Evolutionary conservation across 1,284 basidiomycete genomes (phyloP).

Genomic region (Malassezia restricta): DNA sequence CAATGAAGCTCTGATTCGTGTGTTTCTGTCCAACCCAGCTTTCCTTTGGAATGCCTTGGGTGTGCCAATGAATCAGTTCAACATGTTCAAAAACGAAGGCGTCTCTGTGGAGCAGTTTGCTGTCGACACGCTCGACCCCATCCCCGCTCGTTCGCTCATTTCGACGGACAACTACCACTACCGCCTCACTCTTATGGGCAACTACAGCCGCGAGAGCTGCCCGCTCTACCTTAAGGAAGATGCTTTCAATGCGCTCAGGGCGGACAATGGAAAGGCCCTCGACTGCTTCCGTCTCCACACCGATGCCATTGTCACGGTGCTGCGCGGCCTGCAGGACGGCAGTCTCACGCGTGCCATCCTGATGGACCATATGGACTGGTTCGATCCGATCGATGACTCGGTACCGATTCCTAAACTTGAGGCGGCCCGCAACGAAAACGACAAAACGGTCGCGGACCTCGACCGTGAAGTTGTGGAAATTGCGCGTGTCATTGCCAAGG

Average conservation of each 20-base stretch:
- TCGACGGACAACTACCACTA: slow-evolving; percentile 45
- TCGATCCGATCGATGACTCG: slow-evolving; percentile 52
- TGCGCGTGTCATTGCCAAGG: slow-evolving; percentile 54
- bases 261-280: slow-evolving; percentile 50
- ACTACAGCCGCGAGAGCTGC: slow-evolving; percentile 59
- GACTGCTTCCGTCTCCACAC: slow-evolving; percentile 66
- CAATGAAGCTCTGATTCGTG: slow-evolving; percentile 55
- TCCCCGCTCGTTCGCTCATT: slow-evolving; percentile 31
- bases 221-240: slow-evolving; percentile 61
- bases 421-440: slow-evolving; percentile 46
- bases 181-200: slow-evolving; percentile 53
- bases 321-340: slow-evolving; percentile 44
- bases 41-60: slow-evolving; percentile 76
- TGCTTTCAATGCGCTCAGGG: slow-evolving; percentile 56
- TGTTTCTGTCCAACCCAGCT: slow-evolving; percentile 50
- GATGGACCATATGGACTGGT: slow-evolving; percentile 73
- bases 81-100: slow-evolving; percentile 60
- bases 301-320: slow-evolving; percentile 61
- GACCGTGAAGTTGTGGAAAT: slow-evolving; percentile 59
- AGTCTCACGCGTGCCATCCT: slow-evolving; percentile 50
- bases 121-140: slow-evolving; percentile 44
- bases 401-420: slow-evolving; percentile 47
- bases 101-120: slow-evolving; percentile 45
- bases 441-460: slow-evolving; percentile 50
- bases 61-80: slow-evolving; percentile 63